These are phyloP conservation scores for Silybum marianum DNA, from an alignment of 129 eudicot genomes.

Conservation along the genomic window DNA sequence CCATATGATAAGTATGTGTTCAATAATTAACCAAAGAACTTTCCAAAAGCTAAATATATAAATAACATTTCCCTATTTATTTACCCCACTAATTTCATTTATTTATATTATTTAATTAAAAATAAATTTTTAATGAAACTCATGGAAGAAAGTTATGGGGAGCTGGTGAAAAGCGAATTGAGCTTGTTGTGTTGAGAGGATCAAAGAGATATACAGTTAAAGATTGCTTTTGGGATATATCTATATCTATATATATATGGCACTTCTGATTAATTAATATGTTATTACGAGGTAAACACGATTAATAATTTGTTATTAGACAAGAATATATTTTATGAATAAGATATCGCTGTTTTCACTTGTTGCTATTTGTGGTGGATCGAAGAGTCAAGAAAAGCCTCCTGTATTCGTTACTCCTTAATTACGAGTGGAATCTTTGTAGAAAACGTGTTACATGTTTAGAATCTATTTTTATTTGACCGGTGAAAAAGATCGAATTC, in stretches of 20 bases:
- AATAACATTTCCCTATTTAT: constrained; percentile 2
- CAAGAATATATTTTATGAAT: background rate
- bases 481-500: background rate
- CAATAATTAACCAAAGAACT: constrained; percentile 29
- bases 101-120: background rate
- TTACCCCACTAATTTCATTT: background rate
- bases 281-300: background rate
- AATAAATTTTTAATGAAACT: constrained; percentile 8
- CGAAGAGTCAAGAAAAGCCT: background rate
- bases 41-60: constrained; percentile 25
- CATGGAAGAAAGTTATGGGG: background rate
- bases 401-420: background rate
- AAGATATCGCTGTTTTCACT: background rate
- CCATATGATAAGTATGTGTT: constrained; percentile 18
- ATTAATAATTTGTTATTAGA: background rate
- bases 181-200: background rate
- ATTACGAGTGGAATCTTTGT: background rate
- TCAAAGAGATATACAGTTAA: background rate
- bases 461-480: background rate
- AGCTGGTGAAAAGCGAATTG: background rate
- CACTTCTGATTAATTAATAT: background rate
- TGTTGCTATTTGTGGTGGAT: background rate
- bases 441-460: background rate
- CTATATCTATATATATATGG: background rate
- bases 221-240: background rate